phyloP scores from a whole-genome alignment of 768 basidiomycete species.

The Crassisporium funariophilum region DNA sequence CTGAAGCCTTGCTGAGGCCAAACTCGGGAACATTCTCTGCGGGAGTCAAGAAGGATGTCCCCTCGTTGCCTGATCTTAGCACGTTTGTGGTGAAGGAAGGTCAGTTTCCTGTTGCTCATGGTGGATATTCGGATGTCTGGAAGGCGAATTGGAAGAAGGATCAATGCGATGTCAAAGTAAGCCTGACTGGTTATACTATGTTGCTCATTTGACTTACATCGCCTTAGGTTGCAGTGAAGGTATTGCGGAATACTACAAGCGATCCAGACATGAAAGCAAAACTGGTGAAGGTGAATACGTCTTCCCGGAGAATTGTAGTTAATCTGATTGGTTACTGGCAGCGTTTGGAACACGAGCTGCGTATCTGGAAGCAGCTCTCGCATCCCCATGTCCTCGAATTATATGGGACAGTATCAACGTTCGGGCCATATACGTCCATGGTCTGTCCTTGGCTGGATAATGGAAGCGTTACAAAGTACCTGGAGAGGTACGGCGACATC shows the following conservation, averaged over 20 bases:
- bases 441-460: constrained; percentile 46
- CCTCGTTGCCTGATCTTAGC: constrained; percentile 30
- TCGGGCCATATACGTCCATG: constrained; percentile 39
- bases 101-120: constrained; percentile 38
- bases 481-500: constrained; percentile 38
- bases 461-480: constrained; percentile 38
- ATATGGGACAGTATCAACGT: constrained; percentile 36
- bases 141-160: constrained; percentile 36
- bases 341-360: constrained; percentile 38
- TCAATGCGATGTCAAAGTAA: constrained; percentile 11
- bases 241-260: constrained; percentile 34
- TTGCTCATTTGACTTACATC: too few relatives aligned
- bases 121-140: constrained; percentile 49
- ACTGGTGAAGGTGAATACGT: constrained; percentile 29
- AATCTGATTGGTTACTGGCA: constrained; percentile 7
- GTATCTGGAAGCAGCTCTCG: constrained; percentile 38
- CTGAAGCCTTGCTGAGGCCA: background rate
- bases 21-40: background rate
- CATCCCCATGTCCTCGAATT: constrained; percentile 42
- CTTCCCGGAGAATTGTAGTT: background rate
- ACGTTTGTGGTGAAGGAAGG: constrained; percentile 32
- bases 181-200: too few relatives aligned
- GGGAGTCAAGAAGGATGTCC: background rate
- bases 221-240: constrained; percentile 45
- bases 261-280: constrained; percentile 34